These are phyloP conservation scores for Eucalyptus viminalis DNA, from an alignment of 345 rosid genomes.

Conservation along the genomic window DNA sequence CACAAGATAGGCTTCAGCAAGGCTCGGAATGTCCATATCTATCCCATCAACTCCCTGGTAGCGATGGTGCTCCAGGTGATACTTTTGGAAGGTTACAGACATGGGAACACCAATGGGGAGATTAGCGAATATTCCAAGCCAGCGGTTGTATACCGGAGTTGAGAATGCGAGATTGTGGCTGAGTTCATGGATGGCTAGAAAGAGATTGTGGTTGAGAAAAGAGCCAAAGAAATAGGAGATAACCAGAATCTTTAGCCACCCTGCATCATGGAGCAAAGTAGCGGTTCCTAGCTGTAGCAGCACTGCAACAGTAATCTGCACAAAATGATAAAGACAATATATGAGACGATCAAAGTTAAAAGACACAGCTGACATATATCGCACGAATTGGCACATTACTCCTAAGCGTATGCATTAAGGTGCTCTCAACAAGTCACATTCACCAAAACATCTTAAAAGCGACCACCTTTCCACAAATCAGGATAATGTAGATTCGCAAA, in stretches of 20 bases:
- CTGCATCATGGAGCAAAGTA: conserved; percentile 38
- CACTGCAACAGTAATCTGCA: conserved; percentile 63
- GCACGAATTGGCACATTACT: neutral
- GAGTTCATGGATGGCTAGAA: conserved; percentile 84
- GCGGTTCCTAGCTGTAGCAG: conserved; percentile 63
- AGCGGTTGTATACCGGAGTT: conserved; percentile 61
- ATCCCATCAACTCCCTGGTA: conserved; percentile 84
- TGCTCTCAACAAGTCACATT: neutral
- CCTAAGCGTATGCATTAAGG: neutral
- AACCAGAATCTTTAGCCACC: conserved; percentile 62
- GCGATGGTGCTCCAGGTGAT: conserved; percentile 86
- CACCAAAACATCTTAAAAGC: neutral
- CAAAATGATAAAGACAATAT: neutral
- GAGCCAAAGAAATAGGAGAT: conserved; percentile 75
- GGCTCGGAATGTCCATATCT: conserved; percentile 78
- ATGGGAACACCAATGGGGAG: conserved; percentile 89
- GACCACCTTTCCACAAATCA: neutral
- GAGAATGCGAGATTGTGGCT: conserved; percentile 92
- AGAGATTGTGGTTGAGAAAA: conserved; percentile 85
- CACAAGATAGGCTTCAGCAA: conserved; percentile 47
- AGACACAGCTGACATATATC: neutral
- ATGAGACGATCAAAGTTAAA: neutral
- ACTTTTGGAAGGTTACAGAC: conserved; percentile 84
- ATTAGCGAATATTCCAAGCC: conserved; percentile 85
- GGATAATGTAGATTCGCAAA: neutral